phyloP scores from a whole-genome alignment of 2,329 filamentous ascomycete species.

The Trichoderma lentiforme region DNA sequence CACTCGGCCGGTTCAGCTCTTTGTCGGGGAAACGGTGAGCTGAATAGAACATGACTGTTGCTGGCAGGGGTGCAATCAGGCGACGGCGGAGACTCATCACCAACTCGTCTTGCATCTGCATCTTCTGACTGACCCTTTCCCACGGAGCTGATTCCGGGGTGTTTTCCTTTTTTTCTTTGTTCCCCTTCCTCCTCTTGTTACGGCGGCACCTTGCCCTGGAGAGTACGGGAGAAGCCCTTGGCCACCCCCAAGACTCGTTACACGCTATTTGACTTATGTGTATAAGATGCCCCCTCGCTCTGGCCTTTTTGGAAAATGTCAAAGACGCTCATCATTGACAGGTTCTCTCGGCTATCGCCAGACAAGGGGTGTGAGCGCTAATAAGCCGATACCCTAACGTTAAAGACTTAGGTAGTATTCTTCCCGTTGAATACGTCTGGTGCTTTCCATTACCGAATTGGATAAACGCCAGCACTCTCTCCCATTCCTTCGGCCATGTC shows the following conservation, averaged over 20 bases:
- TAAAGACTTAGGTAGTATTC: not conserved
- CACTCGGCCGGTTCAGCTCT: conserved; percentile 3
- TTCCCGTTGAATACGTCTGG: not conserved
- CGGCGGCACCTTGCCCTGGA: not conserved
- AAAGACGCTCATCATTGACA: not conserved
- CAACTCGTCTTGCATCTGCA: conserved; percentile 5
- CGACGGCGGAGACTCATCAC: conserved; percentile 16
- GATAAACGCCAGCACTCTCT: not conserved
- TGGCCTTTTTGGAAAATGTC: not conserved
- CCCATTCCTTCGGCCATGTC: conserved; percentile 23
- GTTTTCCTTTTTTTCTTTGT: not conserved
- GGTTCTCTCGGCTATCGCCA: conserved; percentile 2
- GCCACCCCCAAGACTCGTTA: not conserved
- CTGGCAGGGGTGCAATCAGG: conserved; percentile 14
- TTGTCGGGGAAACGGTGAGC: not conserved
- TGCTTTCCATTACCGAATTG: not conserved
- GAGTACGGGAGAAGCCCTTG: not conserved
- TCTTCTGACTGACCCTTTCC: conserved; percentile 6
- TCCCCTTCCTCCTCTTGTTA: not conserved
- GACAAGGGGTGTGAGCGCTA: conserved; percentile 11
- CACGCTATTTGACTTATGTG: not conserved
- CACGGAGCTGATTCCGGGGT: not conserved
- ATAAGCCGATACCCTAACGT: conserved; percentile 1
- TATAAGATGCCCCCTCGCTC: conserved; percentile 18
- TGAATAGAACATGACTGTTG: conserved; percentile 10